Evolutionary conservation across 352 stramenopile species (phyloP), one percentile per base, ranked within the genome.

Genomic region (Globisporangium apiculatum): DNA sequence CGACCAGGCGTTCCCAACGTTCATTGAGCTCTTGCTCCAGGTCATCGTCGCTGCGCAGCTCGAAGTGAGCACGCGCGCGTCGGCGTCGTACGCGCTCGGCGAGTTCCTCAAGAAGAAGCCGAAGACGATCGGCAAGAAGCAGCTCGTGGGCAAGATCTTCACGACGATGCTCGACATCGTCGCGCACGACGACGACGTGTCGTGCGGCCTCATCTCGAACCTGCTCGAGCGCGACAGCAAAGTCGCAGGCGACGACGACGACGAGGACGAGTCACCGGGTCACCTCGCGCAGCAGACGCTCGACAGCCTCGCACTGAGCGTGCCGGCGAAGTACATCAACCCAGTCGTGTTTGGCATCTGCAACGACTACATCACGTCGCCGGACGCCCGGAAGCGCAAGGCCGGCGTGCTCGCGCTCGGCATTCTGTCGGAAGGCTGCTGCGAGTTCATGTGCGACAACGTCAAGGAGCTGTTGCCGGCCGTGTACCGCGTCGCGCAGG

Each of bases 391-490:
- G 41, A 92, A 94, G 64, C 89, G 96, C 51, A 99, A 99, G 74
- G 97, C 97, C 50, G 97, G 95, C 55, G 94, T 98, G 59, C 84
- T 98, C n/a, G 81, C 94, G 37, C 76, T 99, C 36, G 97, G 95
- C 53, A 97, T 99, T 54, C 90, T 99, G 62, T 97, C 95, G 45
- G 97, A 99, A 75, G 97, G 95, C 54, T 98, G 94, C 70, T 86
- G 84, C 57, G 95, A 98, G 50, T 90, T 96, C 55, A 89, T 99
- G 65, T 94, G 92, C 72, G 86, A 97, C 41, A 96, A 98, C 73
- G 79, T 99, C 50, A 81, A 80, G 40, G 79, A 98, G 57, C 69
- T 98, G 61, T 84, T 99, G 72, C 91, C 93, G 11, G 80, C 94
- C 55, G 87, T 98, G 17, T 97, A 98, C 61, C 72, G 76, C 15